Base-by-base conservation (phyloP, 176 grass and related monocot genomes). In the Hyparrhenia diplandra region DNA sequence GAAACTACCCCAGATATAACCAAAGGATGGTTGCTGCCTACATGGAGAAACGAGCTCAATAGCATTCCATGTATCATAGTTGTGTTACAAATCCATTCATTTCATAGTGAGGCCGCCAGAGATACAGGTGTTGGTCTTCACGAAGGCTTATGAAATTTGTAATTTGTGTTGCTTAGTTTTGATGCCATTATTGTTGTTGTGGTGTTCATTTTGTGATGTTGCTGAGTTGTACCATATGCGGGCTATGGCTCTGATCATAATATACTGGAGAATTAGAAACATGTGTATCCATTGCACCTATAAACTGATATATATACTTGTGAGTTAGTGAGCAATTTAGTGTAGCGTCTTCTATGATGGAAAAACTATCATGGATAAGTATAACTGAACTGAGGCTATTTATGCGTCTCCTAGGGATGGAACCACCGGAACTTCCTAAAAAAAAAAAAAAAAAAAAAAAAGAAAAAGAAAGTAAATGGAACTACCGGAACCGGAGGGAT, bases 161-260 rank as follows among this genome's bases (percentile, higher is more conserved):
- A 62, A 62, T 86, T 62, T 79, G 67, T 79, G 67, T 74, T 52
- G 29, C 74, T 74, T 79, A 79, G 88, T 79, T 74, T 82, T 69
- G 30, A 27, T 71, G 24, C 24, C 13, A 32, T 78, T 51, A 13
- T 7, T 69, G 6, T 75, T 61, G 3, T 73, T 40, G 5, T 43
- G 29, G 46, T 61, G 30, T 29, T 55, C 57, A 66, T 66, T 85
- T 87, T 47, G 45, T 5, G 8, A 18, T 84, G 28, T 80, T 74
- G 39, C n/a, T 6, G 31, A 29, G 45, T 58, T 89, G 54, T 88
- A 74, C 67, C 39, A 60, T 84, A 25, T 24, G 62, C 13, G 37
- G 31, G 23, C 67, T 29, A 60, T 84, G 36, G 12, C 39, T 13
- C 37, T 63, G 32, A 23, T 31, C 28, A 7, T 45, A 45, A 45